phyloP scores from a whole-genome alignment of 1,139 yeast species.

The Candida sanyaensis region DNA sequence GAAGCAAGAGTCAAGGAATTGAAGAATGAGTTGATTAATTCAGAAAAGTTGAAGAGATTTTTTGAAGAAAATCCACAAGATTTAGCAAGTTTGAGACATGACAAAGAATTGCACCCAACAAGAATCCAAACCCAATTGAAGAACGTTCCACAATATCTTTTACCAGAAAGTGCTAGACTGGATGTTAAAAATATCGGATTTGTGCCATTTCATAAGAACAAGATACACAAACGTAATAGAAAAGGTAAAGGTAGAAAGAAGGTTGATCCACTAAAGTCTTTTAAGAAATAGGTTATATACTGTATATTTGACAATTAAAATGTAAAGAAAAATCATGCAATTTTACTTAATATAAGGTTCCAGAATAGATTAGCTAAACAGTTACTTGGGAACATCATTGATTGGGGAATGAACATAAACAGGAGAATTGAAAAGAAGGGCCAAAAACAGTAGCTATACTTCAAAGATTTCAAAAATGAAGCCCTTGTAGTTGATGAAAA shows the following conservation, averaged over 20 bases:
- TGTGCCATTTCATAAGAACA: conserved; percentile 71
- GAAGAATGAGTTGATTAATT: conserved; percentile 81
- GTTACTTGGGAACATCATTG: conserved; percentile 57
- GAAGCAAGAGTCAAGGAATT: conserved; percentile 94
- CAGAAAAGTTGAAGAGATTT: conserved; percentile 89
- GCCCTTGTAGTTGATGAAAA: conserved; percentile 23
- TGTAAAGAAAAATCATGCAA: conserved; percentile 16
- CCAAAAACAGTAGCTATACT: conserved; percentile 59
- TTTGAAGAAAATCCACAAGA: conserved; percentile 99
- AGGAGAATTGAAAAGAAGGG: conserved; percentile 55
- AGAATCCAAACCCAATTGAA: conserved; percentile 84
- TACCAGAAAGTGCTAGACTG: conserved; percentile 77
- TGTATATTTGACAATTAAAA: too few species aligned
- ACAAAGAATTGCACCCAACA: conserved; percentile 81
- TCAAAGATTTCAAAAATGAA: conserved; percentile 48
- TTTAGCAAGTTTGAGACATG: conserved; percentile 84
- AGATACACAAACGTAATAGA: conserved; percentile 44
- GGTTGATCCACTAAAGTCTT: conserved; percentile 70
- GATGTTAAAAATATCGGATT: conserved; percentile 66
- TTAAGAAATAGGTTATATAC: conserved; percentile 20
- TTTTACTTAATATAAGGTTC: conserved; percentile 52
- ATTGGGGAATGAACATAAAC: conserved; percentile 49
- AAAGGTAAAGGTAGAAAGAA: conserved; percentile 41
- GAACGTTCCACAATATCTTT: conserved; percentile 87
- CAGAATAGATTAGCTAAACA: conserved; percentile 59